Conservation (phyloP, 805 yeast species). For the Schwanniomyces occidentalis region DNA sequence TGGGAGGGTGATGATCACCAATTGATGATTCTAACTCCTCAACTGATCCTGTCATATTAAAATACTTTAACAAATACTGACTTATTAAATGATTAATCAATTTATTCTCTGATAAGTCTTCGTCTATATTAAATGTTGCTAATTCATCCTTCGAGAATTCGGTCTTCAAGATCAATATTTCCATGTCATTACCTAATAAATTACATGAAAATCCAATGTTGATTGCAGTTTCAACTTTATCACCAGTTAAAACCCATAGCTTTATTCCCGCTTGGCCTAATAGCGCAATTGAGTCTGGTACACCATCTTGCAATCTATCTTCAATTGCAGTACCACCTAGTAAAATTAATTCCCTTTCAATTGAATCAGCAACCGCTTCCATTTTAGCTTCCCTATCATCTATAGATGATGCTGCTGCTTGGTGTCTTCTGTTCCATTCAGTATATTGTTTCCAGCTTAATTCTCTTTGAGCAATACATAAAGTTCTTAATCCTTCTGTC, state of each 20-base stretch:
- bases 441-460: slow-evolving; percentile 60
- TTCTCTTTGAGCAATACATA: slow-evolving; percentile 75
- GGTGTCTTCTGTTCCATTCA: slow-evolving; percentile 63
- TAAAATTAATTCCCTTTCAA: slow-evolving; percentile 63
- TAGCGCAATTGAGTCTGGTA: slow-evolving; percentile 73
- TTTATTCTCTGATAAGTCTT: slow-evolving; percentile 23
- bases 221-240: slow-evolving; percentile 86
- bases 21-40: slow-evolving; percentile 56
- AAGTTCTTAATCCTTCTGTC: slow-evolving; percentile 78
- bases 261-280: slow-evolving; percentile 78
- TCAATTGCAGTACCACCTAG: slow-evolving; percentile 88
- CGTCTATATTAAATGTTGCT: slow-evolving; percentile 17
- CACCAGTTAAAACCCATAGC: slow-evolving; percentile 86
- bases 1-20: slow-evolving; percentile 65
- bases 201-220: slow-evolving; percentile 87
- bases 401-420: slow-evolving; percentile 64
- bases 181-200: slow-evolving; percentile 73
- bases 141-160: slow-evolving; percentile 28
- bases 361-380: slow-evolving; percentile 73
- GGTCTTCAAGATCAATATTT: slow-evolving; percentile 57
- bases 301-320: slow-evolving; percentile 83
- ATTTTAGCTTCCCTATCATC: slow-evolving; percentile 65
- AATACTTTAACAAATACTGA: slow-evolving; percentile 54
- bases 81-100: slow-evolving; percentile 49
- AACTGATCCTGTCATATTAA: slow-evolving; percentile 57